phyloP scores from a whole-genome alignment of 139 green algal species.

The Haematococcus lacustris region DNA sequence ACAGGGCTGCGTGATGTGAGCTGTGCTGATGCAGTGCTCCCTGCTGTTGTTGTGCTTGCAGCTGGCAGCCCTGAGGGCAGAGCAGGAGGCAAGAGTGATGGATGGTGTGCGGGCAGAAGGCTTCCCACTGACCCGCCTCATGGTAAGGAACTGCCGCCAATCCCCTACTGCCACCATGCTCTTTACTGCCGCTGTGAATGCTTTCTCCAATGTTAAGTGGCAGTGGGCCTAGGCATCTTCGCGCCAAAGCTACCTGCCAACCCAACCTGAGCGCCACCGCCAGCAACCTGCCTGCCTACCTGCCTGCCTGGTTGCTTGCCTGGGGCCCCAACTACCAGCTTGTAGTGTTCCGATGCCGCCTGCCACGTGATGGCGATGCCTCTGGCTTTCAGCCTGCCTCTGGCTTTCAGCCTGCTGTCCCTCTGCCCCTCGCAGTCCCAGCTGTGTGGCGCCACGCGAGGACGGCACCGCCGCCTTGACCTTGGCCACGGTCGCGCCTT shows the following conservation, averaged over 20 bases:
- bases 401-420: background rate
- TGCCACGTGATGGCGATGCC: background rate
- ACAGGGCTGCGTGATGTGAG: background rate
- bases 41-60: background rate
- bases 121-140: slow-evolving; percentile 19
- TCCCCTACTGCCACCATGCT: too few relatives aligned
- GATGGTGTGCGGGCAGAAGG: slow-evolving; percentile 7
- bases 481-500: slow-evolving; percentile 19
- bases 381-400: background rate
- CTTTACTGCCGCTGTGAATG: too few relatives aligned
- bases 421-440: background rate
- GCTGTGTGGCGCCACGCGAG: slow-evolving; percentile 19
- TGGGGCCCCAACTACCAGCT: background rate
- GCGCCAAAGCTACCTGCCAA: background rate
- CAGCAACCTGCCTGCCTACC: background rate
- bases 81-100: slow-evolving; percentile 12
- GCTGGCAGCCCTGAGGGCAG: slow-evolving; percentile 17
- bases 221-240: background rate
- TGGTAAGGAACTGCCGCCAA: too few relatives aligned
- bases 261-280: background rate
- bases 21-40: background rate
- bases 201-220: background rate
- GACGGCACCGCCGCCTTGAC: slow-evolving; percentile 17
- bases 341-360: background rate
- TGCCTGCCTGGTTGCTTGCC: background rate